A percentile compares a stretch with the other conserved stretches of the same genome.
These are phyloP conservation scores for Kokia cookei DNA, from an alignment of 441 rosid genomes.

Conservation along the genomic window DNA sequence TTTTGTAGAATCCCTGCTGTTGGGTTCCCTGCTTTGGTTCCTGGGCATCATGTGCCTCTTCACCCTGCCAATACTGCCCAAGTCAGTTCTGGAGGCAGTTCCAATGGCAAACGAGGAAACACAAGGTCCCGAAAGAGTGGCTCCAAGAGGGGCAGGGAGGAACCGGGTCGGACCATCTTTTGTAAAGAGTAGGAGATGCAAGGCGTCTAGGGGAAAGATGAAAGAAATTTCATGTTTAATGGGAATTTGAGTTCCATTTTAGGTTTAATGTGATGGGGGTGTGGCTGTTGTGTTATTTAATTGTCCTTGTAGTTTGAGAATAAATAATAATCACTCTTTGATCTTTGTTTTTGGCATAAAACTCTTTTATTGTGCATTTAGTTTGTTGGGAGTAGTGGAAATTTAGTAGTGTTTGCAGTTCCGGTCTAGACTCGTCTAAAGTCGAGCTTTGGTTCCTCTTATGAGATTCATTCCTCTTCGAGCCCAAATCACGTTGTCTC, in stretches of 20 bases:
- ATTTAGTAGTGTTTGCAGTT: background rate
- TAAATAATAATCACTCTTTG: background rate
- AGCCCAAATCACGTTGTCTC: too few relatives aligned
- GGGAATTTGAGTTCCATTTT: background rate
- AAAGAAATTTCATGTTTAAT: conserved; percentile 12
- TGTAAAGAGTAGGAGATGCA: conserved; percentile 40
- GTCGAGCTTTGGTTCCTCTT: background rate
- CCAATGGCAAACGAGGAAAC: conserved; percentile 28
- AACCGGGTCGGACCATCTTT: conserved; percentile 12
- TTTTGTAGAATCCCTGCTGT: conserved; percentile 75
- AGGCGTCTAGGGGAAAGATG: conserved; percentile 50
- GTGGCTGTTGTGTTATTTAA: background rate
- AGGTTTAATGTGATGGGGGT: background rate
- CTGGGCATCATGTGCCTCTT: conserved; percentile 65
- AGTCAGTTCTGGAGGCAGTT: conserved; percentile 24
- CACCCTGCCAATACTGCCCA: conserved; percentile 27
- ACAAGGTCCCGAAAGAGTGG: conserved; percentile 24
- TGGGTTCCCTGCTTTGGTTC: conserved; percentile 95
- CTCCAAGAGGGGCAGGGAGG: conserved; percentile 46
- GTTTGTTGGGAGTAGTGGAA: background rate
- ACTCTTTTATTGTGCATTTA: background rate
- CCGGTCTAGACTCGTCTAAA: background rate
- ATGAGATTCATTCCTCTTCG: too few relatives aligned
- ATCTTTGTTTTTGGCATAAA: background rate
- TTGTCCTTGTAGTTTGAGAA: background rate